phyloP scores from a whole-genome alignment of 139 green algal genomes.

The Coccomyxa sp. region DNA sequence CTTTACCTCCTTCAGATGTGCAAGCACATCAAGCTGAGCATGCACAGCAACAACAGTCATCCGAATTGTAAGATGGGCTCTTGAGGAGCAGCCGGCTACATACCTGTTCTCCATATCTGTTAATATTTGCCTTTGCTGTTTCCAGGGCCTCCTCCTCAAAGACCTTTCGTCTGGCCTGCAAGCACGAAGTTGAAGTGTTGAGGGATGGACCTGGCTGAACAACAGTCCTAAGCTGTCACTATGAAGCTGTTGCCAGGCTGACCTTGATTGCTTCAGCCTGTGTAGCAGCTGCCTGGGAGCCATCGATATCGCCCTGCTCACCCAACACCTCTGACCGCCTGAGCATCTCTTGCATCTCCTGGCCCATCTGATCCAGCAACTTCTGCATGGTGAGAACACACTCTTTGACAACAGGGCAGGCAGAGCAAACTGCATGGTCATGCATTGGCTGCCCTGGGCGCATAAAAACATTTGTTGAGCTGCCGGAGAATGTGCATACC shows the following conservation, averaged over 20 bases:
- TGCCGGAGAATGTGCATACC: background rate
- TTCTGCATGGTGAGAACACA: background rate
- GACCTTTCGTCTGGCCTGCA: constrained; percentile 12
- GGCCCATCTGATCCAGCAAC: constrained; percentile 9
- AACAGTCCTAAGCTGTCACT: background rate
- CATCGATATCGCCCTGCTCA: constrained; percentile 53
- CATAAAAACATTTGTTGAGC: too few relatives aligned
- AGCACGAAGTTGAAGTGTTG: too few relatives aligned
- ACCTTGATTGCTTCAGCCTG: constrained; percentile 5
- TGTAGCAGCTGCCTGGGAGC: constrained; percentile 31
- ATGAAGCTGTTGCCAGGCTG: background rate
- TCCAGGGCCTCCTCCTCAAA: constrained; percentile 23
- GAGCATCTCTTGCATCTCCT: constrained; percentile 38
- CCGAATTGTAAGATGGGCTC: too few relatives aligned
- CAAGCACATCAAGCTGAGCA: too few relatives aligned
- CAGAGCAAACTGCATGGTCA: background rate
- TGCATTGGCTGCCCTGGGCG: background rate
- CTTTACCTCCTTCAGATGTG: too few relatives aligned
- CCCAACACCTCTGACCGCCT: constrained; percentile 26
- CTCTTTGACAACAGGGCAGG: background rate
- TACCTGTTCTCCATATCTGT: constrained; percentile 22
- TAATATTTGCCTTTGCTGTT: constrained; percentile 16
- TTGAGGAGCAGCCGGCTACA: too few relatives aligned
- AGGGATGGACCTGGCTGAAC: too few relatives aligned
- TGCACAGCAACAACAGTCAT: too few relatives aligned